Evolutionary conservation across 371 early-diverging fungal species (phyloP).

Genomic region (Lichtheimia ramosa): DNA sequence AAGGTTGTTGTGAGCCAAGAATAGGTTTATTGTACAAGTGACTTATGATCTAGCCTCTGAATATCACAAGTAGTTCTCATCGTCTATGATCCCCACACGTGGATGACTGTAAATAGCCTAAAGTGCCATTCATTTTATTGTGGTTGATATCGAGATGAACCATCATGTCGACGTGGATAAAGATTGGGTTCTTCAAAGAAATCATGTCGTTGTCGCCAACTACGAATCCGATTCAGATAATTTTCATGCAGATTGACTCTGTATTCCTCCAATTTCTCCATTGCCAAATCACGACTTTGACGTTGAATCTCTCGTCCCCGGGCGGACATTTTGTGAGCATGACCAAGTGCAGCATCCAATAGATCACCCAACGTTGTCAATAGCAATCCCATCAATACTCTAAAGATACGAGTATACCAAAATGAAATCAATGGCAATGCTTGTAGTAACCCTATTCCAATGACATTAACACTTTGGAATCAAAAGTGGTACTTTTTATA

Average conservation of each 20-base stretch:
- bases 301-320: slow-evolving; percentile 43
- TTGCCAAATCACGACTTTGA: slow-evolving; percentile 36
- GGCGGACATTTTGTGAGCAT: slow-evolving; percentile 42
- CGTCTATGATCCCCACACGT: no score
- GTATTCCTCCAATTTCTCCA: slow-evolving; percentile 43
- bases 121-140: not conserved
- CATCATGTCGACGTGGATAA: not conserved
- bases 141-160: not conserved
- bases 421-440: slow-evolving; percentile 61
- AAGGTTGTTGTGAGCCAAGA: no score
- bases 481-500: no score
- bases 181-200: no score
- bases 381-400: slow-evolving; percentile 56
- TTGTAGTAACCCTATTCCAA: slow-evolving; percentile 46
- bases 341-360: slow-evolving; percentile 50
- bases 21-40: no score
- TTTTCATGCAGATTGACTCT: slow-evolving; percentile 38
- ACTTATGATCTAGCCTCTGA: no score
- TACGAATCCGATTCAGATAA: slow-evolving; percentile 32
- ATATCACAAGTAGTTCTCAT: no score
- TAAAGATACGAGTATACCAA: slow-evolving; percentile 65
- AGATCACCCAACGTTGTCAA: slow-evolving; percentile 58
- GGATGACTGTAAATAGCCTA: not conserved
- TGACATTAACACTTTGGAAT: not conserved
- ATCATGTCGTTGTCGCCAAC: slow-evolving; percentile 27